These are phyloP conservation scores for Dipodascus albidus DNA, from an alignment of 805 yeast genomes.

Conservation along the genomic window DNA sequence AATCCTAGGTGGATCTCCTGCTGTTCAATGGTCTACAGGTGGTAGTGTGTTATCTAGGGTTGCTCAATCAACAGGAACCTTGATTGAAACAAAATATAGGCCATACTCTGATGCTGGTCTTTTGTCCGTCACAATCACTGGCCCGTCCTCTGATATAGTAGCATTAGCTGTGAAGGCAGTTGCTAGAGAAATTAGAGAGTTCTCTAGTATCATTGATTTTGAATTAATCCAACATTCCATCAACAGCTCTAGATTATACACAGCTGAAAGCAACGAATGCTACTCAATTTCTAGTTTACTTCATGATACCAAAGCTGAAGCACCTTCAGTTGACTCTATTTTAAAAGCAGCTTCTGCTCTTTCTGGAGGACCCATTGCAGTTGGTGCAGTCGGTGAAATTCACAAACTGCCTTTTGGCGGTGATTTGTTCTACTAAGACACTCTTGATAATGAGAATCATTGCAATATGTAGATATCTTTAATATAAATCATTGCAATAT, in stretches of 20 bases:
- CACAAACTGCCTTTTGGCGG: neutral
- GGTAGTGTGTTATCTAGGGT: constrained; percentile 37
- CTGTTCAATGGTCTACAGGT: constrained; percentile 44
- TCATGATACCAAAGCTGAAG: neutral
- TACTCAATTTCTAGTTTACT: neutral
- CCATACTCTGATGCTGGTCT: constrained; percentile 72
- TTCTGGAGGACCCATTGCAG: neutral
- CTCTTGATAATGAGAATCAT: no score
- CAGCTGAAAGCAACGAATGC: neutral
- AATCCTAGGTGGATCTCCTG: constrained; percentile 40
- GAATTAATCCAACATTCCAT: neutral
- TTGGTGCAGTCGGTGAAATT: neutral
- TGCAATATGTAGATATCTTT: no score
- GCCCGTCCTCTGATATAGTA: constrained; percentile 46
- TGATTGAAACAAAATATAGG: constrained; percentile 40
- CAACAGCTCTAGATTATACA: neutral
- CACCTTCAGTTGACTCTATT: neutral
- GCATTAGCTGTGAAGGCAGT: constrained; percentile 43
- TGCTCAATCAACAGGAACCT: constrained; percentile 31
- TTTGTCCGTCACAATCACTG: constrained; percentile 58
- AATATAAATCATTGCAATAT: no score
- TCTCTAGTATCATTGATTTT: neutral
- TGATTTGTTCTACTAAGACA: neutral
- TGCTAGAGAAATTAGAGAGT: constrained; percentile 8
- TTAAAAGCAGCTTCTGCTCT: neutral